These are phyloP conservation scores for Neonectria ditissima DNA, from an alignment of 2,329 filamentous ascomycete species.

Conservation along the genomic window DNA sequence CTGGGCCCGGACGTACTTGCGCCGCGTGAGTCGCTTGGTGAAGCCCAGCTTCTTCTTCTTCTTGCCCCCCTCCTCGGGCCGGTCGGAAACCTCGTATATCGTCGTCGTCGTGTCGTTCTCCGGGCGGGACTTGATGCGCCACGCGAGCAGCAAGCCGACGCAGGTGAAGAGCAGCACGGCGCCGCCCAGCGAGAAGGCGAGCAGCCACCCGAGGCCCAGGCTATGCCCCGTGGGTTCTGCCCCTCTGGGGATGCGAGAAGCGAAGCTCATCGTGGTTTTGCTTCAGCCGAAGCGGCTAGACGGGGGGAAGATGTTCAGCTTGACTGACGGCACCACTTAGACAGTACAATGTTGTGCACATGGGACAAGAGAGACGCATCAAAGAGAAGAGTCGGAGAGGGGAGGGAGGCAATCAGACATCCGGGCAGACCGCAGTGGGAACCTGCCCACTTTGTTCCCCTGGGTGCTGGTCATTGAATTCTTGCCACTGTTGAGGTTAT, in stretches of 20 bases:
- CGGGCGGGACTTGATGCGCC: conserved; percentile 46
- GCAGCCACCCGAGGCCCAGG: conserved; percentile 53
- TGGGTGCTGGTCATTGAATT: conserved; percentile 17
- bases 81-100: conserved; percentile 47
- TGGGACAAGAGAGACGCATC: conserved; percentile 13
- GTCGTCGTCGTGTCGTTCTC: conserved; percentile 36
- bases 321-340: conserved; percentile 26
- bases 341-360: conserved; percentile 15
- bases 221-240: conserved; percentile 27
- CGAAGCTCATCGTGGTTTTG: conserved; percentile 27
- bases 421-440: conserved; percentile 16
- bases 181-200: conserved; percentile 62
- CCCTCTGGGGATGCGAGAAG: conserved; percentile 21
- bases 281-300: conserved; percentile 27
- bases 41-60: conserved; percentile 35
- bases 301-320: conserved; percentile 10
- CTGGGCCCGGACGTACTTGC: conserved; percentile 42
- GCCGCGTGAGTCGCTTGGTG: conserved; percentile 48
- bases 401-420: conserved; percentile 27
- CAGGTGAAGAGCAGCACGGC: conserved; percentile 58
- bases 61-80: conserved; percentile 15
- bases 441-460: conserved; percentile 39
- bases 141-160: conserved; percentile 58
- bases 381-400: conserved; percentile 27
- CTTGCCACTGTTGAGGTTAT: conserved; percentile 39